Base-by-base conservation (phyloP, 306 rosid genomes). In the Canavalia ensiformis region DNA sequence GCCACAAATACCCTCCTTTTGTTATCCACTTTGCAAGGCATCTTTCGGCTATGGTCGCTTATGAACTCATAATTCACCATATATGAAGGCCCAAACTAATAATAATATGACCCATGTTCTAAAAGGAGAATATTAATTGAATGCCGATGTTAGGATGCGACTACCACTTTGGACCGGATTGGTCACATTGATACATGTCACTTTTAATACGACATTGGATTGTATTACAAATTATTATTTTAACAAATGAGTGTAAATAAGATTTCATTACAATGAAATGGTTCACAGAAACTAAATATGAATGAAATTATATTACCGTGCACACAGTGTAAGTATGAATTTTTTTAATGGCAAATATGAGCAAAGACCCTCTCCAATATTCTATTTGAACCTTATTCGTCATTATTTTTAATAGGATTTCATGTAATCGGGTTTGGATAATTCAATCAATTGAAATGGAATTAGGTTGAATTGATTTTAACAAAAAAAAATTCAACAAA, bases 11-110 rank as follows among this genome's bases (percentile, higher is more conserved):
- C 49, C 51, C 62, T 62, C 62, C 41, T 11, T 18, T 18, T 50
- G 64, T 64, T 35, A 49, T 52, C 52, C 55, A 10, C 54, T 49
- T 7, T n/a, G 37, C 6, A 76, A 47, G 34, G 63, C 28, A 76
- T n/a, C 72, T 77, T 28, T 78, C 25, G 28, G 6, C n/a, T 7
- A 6, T 29, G 31, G 30, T 12, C 46, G 31, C 12, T 70, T 30
- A 1, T 4, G 3, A 11, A 11, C 3, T 69, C 9, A 69, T 73
- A 73, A 55, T 72, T 72, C 9, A 37, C 25, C 70, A 13, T 51
- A 3, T 51, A 51, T 13, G n/a, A 46, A 13, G 62, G 2, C 46
- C n/a, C 5, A n/a, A 52, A 52, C 64, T 72, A 30, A 58, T 63
- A 18, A 18, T 39, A 25, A 13, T 18, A 64, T 35, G 5, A 10